phyloP scores from a whole-genome alignment of 1,284 basidiomycete species.

The Phellopilus nigrolimitatus region DNA sequence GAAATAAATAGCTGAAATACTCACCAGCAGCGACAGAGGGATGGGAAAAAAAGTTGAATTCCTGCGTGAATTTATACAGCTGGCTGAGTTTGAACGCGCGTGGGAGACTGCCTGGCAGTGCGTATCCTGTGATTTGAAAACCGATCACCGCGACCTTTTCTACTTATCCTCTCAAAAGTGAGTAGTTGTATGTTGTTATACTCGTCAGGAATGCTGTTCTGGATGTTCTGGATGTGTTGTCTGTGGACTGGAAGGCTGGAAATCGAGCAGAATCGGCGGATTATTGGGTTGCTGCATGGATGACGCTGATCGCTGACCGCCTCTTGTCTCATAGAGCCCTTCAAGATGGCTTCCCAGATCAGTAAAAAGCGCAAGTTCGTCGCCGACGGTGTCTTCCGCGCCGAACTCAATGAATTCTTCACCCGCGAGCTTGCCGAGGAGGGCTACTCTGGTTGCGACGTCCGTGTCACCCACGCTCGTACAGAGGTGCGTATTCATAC shows the following conservation, averaged over 20 bases:
- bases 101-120: no score
- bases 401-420: constrained; percentile 98
- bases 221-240: no score
- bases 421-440: constrained; percentile 99
- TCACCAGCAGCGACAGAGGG: neutral
- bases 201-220: neutral
- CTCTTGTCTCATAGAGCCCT: constrained; percentile 7
- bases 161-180: neutral
- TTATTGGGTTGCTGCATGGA: constrained; percentile 13
- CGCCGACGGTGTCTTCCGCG: constrained; percentile 97
- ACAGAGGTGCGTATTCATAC: constrained; percentile 67
- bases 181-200: constrained; percentile 2
- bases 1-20: constrained; percentile 4
- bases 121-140: no score
- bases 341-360: constrained; percentile 77
- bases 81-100: no score
- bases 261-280: no score
- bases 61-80: no score
- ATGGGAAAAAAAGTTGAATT: neutral
- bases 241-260: neutral
- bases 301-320: constrained; percentile 18
- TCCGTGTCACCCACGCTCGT: constrained; percentile 98
- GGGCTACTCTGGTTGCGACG: constrained; percentile 99
- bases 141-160: no score
- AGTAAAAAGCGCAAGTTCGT: constrained; percentile 98